Evolutionary conservation across 2,329 filamentous ascomycete species (phyloP), one percentile per base, ranked within the genome.

Genomic region (Sphaceloma murrayae): DNA sequence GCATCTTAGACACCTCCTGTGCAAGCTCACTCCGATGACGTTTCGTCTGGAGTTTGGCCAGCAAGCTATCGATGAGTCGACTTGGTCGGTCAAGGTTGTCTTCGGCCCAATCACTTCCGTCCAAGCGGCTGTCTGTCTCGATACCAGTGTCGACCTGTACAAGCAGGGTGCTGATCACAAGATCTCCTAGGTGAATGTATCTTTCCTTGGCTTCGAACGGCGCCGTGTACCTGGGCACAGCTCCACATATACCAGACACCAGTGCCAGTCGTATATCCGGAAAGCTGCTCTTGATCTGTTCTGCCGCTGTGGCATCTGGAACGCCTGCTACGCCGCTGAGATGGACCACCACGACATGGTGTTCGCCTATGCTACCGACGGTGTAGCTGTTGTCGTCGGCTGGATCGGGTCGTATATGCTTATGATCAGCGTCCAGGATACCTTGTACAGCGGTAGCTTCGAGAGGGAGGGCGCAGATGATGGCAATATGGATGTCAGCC

Each of bases 111-210:
- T 21, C 46, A 34, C 36, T 56, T 58, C n/a, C 43, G 46, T 10
- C 49, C n/a, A 22, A 61, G 57, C 11, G 27, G 50, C 43, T 38
- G 56, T 56, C 30, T 54, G 53, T 27, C 49, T 43, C 1, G n/a
- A n/a, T n/a, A n/a, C 59, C 60, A 40, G 56, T 53, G 46, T 61
- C 57, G 34, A 51, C 57, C 31, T 60, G 51, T 8, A 58, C 38
- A 8, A 62, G 19, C 1, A 19, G 38, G 4, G 48, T 51, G 45
- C 58, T 56, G 45, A 63, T 53, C 16, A 62, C 43, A 7, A 62
- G 52, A 50, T 63, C 59, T 4, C 61, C 60, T 5, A 63, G 52
- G 5, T 56, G 24, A 27, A 27, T 27, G 24, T 6, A 11, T 27
- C 24, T 27, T 27, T 27, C 24, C n/a, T n/a, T n/a, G n/a, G n/a